Conservation (phyloP, 768 basidiomycete species). For the Collybia sordida region DNA sequence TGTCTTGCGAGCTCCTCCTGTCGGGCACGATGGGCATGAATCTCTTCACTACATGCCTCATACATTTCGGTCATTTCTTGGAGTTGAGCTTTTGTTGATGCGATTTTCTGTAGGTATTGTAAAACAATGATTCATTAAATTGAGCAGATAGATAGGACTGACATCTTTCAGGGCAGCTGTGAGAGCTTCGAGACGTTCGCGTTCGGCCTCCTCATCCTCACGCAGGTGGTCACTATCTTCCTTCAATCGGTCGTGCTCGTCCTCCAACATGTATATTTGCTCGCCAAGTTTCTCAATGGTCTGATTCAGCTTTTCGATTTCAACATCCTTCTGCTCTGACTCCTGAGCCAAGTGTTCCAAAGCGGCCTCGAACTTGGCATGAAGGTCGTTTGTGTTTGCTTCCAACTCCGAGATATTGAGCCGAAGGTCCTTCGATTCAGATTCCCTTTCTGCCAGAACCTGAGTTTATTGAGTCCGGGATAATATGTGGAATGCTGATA, state of each 20-base stretch:
- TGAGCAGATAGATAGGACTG: conserved; percentile 14
- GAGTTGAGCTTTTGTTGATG: conserved; percentile 60
- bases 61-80: conserved; percentile 65
- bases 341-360: conserved; percentile 78
- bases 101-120: conserved; percentile 57
- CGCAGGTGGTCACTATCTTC: conserved; percentile 68
- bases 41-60: conserved; percentile 61
- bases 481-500: background rate
- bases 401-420: conserved; percentile 77
- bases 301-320: conserved; percentile 69
- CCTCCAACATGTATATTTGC: conserved; percentile 82
- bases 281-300: conserved; percentile 83
- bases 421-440: conserved; percentile 73
- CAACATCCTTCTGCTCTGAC: conserved; percentile 75
- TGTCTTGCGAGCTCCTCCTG: conserved; percentile 79
- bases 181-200: conserved; percentile 66
- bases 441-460: conserved; percentile 78
- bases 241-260: conserved; percentile 75
- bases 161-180: conserved; percentile 82
- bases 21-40: conserved; percentile 63
- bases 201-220: conserved; percentile 74
- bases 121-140: background rate
- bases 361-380: conserved; percentile 71
- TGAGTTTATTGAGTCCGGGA: conserved; percentile 23
- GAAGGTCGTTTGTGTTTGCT: conserved; percentile 65